phyloP scores from a whole-genome alignment of 441 rosid species.

The Viola pubescens region DNA sequence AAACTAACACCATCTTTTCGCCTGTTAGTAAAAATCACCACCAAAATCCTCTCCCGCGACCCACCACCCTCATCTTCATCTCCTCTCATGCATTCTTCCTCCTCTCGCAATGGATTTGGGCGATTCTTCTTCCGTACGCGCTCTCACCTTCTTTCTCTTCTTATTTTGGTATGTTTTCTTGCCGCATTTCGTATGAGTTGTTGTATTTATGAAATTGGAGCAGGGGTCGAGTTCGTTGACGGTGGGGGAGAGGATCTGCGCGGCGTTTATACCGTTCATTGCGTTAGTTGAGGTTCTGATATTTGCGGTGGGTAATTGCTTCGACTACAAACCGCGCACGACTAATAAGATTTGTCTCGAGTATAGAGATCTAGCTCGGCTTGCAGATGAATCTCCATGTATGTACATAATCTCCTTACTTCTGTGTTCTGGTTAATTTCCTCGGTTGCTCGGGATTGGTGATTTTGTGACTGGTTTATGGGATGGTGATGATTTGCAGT shows the following conservation, averaged over 20 bases:
- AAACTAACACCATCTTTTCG: too few relatives aligned
- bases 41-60: too few relatives aligned
- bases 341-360: slow-evolving; percentile 9
- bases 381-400: slow-evolving; percentile 56
- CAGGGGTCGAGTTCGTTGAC: slow-evolving; percentile 55
- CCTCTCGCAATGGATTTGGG: too few relatives aligned
- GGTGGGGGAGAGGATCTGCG: slow-evolving; percentile 57
- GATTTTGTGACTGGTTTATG: background rate
- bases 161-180: background rate
- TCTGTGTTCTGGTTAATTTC: background rate
- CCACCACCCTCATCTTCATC: too few relatives aligned
- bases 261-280: slow-evolving; percentile 45
- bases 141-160: background rate
- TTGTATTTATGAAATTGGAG: background rate
- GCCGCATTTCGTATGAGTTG: too few relatives aligned
- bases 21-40: too few relatives aligned
- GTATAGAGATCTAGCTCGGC: slow-evolving; percentile 37
- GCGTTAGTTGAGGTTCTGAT: slow-evolving; percentile 42
- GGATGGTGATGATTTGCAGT: slow-evolving; percentile 33
- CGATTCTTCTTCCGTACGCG: too few relatives aligned
- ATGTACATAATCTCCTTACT: slow-evolving; percentile 1
- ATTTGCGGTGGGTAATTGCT: slow-evolving; percentile 35
- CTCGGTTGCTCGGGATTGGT: background rate
- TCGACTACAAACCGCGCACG: slow-evolving; percentile 25
- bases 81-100: too few relatives aligned